Evolutionary conservation across 441 rosid species (phyloP), one percentile per base, ranked within the genome.

Genomic region (Metrosideros polymorpha): DNA sequence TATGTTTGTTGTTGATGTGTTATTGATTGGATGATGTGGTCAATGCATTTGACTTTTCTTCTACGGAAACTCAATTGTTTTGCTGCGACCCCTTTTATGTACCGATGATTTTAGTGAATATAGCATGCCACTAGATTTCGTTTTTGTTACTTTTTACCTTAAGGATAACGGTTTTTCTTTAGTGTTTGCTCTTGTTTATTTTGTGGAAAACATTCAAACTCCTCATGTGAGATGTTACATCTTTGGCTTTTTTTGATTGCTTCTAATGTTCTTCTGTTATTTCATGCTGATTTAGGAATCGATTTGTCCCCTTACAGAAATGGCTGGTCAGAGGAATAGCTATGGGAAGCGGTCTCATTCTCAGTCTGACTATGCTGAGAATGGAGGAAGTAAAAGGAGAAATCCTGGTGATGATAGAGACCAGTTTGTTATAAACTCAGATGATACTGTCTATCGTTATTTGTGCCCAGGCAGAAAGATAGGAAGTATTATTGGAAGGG

Each of bases 401-500:
- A 88, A 91, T 89, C 86, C 95, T 1, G 93, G 98, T 77, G 98
- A 94, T 32, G 98, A 94, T 43, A 93, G 95, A 83, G 99, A 96
- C 30, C 91, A 88, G 86, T 93, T 92, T 83, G 90, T 87, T 43
- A 96, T 96, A 42, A 92, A 90, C 88, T 86, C 94, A 0, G 94
- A 94, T 49, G 98, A 95, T 88, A 95, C 99, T 8, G 98, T 98
- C 9, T 98, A 88, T 84, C 91, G 99, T 15, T 98, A 96, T 90
- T 88, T 98, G 82, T 98, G 99, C 85, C 99, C 99, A 2, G 91
- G 87, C 35, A 93, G 91, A 92, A 98, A 94, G 92, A 96, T 98
- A 85, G 99, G 99, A 87, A 96, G 99, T 87, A 94, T 98, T 45
- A 98, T 98, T 61, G 99, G 99, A 54, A 91, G 93, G 82, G 99